Conservation (phyloP, 257 asterid species). For the Solanum chilense region DNA sequence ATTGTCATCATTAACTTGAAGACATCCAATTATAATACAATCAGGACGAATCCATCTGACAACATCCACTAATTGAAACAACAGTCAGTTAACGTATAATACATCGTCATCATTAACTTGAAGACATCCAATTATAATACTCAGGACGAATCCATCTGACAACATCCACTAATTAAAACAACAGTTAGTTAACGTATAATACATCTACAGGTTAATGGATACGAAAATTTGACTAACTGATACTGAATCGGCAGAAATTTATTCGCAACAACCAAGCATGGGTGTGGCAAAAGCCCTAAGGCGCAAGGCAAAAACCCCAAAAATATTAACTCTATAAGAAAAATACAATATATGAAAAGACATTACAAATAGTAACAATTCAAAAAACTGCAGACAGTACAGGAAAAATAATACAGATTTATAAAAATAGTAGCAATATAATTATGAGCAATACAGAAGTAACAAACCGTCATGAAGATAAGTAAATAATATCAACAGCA, state of each 20-base stretch:
- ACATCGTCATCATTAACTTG: slow-evolving; percentile 34
- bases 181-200: slow-evolving; percentile 5
- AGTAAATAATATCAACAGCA: neutral
- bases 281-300: neutral
- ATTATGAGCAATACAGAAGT: neutral
- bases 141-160: slow-evolving; percentile 80
- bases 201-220: neutral
- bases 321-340: neutral
- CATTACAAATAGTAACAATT: neutral
- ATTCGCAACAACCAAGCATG: neutral
- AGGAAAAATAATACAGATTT: neutral
- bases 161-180: slow-evolving; percentile 58
- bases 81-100: neutral
- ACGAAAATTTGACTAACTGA: neutral
- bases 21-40: slow-evolving; percentile 75
- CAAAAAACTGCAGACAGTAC: neutral
- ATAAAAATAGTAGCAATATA: neutral
- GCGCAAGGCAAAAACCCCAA: neutral
- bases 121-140: slow-evolving; percentile 75
- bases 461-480: neutral
- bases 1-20: slow-evolving; percentile 43
- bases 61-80: slow-evolving; percentile 60
- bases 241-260: neutral
- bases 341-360: neutral
- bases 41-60: slow-evolving; percentile 83